phyloP scores from a whole-genome alignment of 2,329 filamentous ascomycete genomes.

The Hypoxylon sp. region DNA sequence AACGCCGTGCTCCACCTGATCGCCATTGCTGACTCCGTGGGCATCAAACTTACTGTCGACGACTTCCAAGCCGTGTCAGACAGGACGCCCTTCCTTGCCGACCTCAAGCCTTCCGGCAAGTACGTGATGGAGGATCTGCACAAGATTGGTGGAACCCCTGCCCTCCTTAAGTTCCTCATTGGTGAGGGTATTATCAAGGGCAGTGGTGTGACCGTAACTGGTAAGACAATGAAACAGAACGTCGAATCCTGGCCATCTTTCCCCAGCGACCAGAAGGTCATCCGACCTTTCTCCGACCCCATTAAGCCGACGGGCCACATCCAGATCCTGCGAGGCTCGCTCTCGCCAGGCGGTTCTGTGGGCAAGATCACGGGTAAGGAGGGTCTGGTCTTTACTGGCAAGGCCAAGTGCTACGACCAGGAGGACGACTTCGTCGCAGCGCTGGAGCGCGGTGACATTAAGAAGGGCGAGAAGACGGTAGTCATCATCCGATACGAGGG shows the following conservation, averaged over 20 bases:
- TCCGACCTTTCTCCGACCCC: slow-evolving; percentile 82
- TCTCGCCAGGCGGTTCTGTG: slow-evolving; percentile 87
- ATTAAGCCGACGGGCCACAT: slow-evolving; percentile 91
- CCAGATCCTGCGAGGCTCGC: slow-evolving; percentile 86
- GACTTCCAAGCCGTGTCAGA: slow-evolving; percentile 88
- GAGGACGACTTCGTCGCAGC: slow-evolving; percentile 84
- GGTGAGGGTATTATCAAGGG: slow-evolving; percentile 86
- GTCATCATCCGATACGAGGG: slow-evolving; percentile 94
- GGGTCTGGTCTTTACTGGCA: slow-evolving; percentile 83
- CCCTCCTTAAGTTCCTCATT: slow-evolving; percentile 87
- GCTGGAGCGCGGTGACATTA: slow-evolving; percentile 80
- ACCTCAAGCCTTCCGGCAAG: slow-evolving; percentile 86
- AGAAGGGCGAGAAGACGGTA: slow-evolving; percentile 87
- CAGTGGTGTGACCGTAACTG: slow-evolving; percentile 84
- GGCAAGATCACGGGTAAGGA: slow-evolving; percentile 97
- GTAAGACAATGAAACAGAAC: slow-evolving; percentile 90
- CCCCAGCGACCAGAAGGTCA: slow-evolving; percentile 82
- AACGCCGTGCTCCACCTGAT: slow-evolving; percentile 89
- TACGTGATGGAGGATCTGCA: slow-evolving; percentile 88
- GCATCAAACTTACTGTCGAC: slow-evolving; percentile 84
- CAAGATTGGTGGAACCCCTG: slow-evolving; percentile 87
- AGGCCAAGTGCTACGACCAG: slow-evolving; percentile 85
- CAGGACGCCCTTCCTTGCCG: slow-evolving; percentile 81
- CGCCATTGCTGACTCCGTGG: slow-evolving; percentile 84
- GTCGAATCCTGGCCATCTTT: slow-evolving; percentile 79